Evolutionary conservation across 2,329 filamentous ascomycete species (phyloP), one percentile per base, ranked within the genome.

Genomic region (Hirsutella rhossiliensis): DNA sequence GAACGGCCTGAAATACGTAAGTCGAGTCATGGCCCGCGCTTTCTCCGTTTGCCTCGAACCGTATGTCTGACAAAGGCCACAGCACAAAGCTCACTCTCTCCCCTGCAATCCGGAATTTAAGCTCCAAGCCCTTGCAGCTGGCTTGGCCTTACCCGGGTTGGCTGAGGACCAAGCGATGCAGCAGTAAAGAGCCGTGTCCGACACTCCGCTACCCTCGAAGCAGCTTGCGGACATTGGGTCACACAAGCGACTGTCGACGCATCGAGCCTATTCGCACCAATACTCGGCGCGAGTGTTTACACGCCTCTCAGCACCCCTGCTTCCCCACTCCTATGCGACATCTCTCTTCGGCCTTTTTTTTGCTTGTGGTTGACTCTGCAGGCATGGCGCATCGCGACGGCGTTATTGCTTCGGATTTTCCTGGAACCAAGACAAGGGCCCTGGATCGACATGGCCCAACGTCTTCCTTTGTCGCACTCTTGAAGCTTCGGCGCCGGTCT

Each of bases 1-100:
- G 48, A 98, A 98, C 64, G 92, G 92, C 7, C 76, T 98, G 49
- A 98, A 98, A 79, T 98, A 98, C 60, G 78, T 82, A 66, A 65
- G 78, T 67, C 34, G 13, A 12, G 9, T 18, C 23, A 6, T 27
- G 23, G 23, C 23, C 23, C 15, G 11, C 31, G 23, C 40, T 19
- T 29, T 19, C 13, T 12, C 17, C 18, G 27, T 36, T 5, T 28
- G 15, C 15, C 11, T 30, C 11, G 12, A 9, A 19, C 12, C 2
- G 19, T 12, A 13, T n/a, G 7, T 38, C 64, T 71, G 53, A 73
- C 56, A 47, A 17, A 27, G 6, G 12, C 20, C 48, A 52, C 48
- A 81, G 77, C 78, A 82, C 67, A 87, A 86, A 63, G 78, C 82
- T 50, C 84, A 96, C 62, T 92, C 87, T 12, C 83, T 87, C 20